These are phyloP conservation scores for Daucus carota DNA, from an alignment of 129 eudicot genomes.

Conservation along the genomic window DNA sequence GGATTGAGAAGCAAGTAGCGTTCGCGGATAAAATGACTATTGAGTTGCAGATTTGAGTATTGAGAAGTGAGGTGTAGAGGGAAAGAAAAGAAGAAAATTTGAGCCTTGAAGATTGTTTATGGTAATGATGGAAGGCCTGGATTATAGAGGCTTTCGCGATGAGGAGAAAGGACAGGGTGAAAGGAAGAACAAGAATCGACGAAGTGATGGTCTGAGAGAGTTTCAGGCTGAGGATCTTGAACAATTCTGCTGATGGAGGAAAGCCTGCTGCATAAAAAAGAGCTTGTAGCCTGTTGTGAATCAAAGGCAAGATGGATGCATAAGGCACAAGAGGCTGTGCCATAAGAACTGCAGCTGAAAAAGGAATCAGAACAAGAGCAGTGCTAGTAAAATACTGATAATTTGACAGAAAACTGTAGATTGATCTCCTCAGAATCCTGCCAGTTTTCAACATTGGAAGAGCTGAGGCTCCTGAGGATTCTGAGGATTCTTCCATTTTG, in stretches of 20 bases:
- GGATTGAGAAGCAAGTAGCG: slow-evolving; percentile 62
- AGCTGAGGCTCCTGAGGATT: too few relatives aligned
- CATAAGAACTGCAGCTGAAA: slow-evolving; percentile 45
- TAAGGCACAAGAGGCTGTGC: slow-evolving; percentile 38
- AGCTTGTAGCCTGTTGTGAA: slow-evolving; percentile 35
- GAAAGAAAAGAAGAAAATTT: slow-evolving; percentile 20
- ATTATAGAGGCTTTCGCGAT: slow-evolving; percentile 49
- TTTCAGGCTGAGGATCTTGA: slow-evolving; percentile 43
- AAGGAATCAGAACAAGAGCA: slow-evolving; percentile 46
- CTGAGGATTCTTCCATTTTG: slow-evolving; percentile 19
- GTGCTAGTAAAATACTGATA: slow-evolving; percentile 49
- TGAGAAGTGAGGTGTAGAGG: slow-evolving; percentile 37
- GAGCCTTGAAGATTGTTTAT: not conserved
- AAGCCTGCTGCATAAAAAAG: slow-evolving; percentile 52
- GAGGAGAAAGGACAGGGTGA: slow-evolving; percentile 64
- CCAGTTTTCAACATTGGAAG: slow-evolving; percentile 20
- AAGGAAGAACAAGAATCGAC: slow-evolving; percentile 44
- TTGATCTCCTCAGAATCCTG: slow-evolving; percentile 20
- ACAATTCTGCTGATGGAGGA: slow-evolving; percentile 51
- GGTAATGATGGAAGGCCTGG: slow-evolving; percentile 18
- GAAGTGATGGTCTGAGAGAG: slow-evolving; percentile 63
- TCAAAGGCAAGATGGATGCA: slow-evolving; percentile 26
- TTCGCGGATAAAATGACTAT: slow-evolving; percentile 58
- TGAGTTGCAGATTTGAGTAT: slow-evolving; percentile 69
- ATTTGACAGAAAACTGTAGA: slow-evolving; percentile 45